Conservation (phyloP, 495 filamentous ascomycete species). For the Penicillium paradoxum region DNA sequence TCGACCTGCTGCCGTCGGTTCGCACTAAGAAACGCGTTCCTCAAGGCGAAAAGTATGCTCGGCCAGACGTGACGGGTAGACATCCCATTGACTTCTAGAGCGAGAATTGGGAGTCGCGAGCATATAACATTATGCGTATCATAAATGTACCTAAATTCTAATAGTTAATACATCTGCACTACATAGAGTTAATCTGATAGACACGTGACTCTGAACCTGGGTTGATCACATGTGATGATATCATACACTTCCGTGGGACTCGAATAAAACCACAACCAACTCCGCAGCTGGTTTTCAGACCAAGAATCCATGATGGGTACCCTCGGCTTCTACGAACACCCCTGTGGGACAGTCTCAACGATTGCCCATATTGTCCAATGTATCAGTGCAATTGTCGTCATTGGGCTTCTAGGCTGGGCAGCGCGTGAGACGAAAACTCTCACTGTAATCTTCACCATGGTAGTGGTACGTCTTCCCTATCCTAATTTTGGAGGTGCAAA, state of each 20-base stretch:
- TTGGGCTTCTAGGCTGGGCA: constrained; percentile 24
- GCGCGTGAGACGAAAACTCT: constrained; percentile 13
- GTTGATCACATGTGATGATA: constrained; percentile 5
- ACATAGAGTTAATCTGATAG: not conserved
- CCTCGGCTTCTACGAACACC: not conserved
- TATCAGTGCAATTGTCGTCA: constrained; percentile 15
- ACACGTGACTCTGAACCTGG: not conserved
- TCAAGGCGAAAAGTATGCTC: constrained; percentile 19
- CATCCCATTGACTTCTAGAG: not conserved
- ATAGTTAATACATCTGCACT: not conserved
- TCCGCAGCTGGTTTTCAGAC: too few species aligned
- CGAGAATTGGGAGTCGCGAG: not conserved
- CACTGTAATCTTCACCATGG: constrained; percentile 19
- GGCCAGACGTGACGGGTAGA: not conserved
- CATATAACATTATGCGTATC: too few species aligned
- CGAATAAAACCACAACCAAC: too few species aligned
- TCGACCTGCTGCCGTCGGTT: constrained; percentile 72
- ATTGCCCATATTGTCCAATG: constrained; percentile 14
- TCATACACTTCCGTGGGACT: not conserved
- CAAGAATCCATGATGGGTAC: too few species aligned
- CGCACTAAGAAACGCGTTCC: constrained; percentile 43
- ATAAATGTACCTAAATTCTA: too few species aligned
- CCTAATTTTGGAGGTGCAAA: not conserved
- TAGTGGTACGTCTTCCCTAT: constrained; percentile 9
- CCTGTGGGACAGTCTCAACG: not conserved